A percentile compares a stretch with the other conserved stretches of the same genome.
Evolutionary conservation across 208 protist species (phyloP).

Genomic region (Balamuthia mandrillaris): DNA sequence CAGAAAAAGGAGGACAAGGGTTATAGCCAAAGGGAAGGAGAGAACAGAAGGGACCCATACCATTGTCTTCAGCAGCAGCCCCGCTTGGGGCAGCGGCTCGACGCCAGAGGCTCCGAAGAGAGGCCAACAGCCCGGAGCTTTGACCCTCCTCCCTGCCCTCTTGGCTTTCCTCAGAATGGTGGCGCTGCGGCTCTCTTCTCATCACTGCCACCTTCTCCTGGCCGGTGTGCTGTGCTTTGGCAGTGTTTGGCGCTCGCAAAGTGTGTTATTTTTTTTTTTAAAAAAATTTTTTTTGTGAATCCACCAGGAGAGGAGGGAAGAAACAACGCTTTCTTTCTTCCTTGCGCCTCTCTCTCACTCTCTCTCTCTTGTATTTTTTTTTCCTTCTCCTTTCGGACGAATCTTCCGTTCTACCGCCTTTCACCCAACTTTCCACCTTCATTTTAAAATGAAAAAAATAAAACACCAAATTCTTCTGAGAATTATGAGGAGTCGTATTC

Average conservation of each 20-base stretch:
- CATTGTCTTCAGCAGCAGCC: neutral
- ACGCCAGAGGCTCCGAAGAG: too few species aligned
- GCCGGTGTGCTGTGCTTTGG: neutral
- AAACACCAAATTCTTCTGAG: too few species aligned
- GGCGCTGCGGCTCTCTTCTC: neutral
- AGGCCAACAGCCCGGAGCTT: too few species aligned
- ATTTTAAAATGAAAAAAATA: too few species aligned
- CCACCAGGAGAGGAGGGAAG: neutral
- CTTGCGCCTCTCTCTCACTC: neutral
- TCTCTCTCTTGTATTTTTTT: neutral
- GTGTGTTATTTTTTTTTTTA: neutral
- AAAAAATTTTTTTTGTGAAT: neutral
- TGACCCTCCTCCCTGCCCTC: too few species aligned
- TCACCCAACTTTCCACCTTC: neutral
- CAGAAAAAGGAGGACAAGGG: neutral
- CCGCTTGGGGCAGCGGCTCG: too few species aligned
- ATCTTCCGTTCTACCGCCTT: neutral
- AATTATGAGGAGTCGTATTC: too few species aligned
- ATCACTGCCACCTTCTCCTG: neutral
- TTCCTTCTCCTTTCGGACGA: neutral
- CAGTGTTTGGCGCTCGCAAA: neutral
- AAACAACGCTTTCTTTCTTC: neutral
- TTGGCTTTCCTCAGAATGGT: too few species aligned
- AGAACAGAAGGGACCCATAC: neutral
- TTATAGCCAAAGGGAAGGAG: neutral